These are phyloP conservation scores for Fusarium temperatum DNA, from an alignment of 2,329 filamentous ascomycete genomes.

Conservation along the genomic window DNA sequence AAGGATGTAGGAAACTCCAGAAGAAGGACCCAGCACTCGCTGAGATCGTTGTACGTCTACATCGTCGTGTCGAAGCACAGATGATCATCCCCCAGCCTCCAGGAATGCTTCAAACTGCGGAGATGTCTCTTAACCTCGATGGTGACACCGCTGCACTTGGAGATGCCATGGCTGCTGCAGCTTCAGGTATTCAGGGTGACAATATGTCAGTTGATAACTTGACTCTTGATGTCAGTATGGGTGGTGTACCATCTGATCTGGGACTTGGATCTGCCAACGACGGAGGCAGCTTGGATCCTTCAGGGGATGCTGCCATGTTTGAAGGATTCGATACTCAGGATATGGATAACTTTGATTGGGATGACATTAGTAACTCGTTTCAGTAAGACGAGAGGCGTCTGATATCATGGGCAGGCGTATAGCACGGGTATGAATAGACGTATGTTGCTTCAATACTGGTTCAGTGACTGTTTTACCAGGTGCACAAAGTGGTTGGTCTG, in stretches of 20 bases:
- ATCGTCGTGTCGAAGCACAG: constrained; percentile 73
- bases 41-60: constrained; percentile 69
- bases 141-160: constrained; percentile 50
- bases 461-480: not conserved
- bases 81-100: constrained; percentile 57
- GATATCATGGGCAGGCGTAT: constrained; percentile 1
- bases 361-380: constrained; percentile 11
- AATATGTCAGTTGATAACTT: constrained; percentile 52
- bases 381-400: not conserved
- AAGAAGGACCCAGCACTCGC: constrained; percentile 65
- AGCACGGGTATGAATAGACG: constrained; percentile 2
- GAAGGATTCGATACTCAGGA: constrained; percentile 48
- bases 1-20: constrained; percentile 65
- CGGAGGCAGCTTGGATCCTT: constrained; percentile 45
- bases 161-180: constrained; percentile 56
- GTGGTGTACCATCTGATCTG: constrained; percentile 49
- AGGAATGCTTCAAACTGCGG: constrained; percentile 53
- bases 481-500: not conserved
- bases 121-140: constrained; percentile 53
- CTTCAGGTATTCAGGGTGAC: constrained; percentile 52
- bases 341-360: constrained; percentile 49
- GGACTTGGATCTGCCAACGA: constrained; percentile 49
- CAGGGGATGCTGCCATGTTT: constrained; percentile 52
- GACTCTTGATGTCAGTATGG: constrained; percentile 59
- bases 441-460: not conserved